Evolutionary conservation across 331 rosid genomes (phyloP).

Genomic region (Rhamnella rubrinervis): DNA sequence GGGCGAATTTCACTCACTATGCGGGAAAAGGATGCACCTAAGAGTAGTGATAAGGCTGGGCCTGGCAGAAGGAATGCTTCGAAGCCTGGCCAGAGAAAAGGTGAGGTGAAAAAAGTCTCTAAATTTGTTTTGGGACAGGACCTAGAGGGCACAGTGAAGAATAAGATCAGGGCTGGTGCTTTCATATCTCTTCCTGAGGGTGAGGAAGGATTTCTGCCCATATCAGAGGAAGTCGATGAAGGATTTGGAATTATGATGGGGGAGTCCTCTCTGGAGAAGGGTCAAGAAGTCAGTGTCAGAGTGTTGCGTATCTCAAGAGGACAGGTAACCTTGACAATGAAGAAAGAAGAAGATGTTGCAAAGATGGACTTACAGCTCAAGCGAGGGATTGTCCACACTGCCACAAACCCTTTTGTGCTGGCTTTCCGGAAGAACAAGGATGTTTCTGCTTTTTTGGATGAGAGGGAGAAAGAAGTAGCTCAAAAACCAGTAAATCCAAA

Average conservation of each 20-base stretch:
- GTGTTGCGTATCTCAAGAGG: slow-evolving; percentile 85
- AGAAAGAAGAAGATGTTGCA: slow-evolving; percentile 67
- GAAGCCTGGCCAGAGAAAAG: slow-evolving; percentile 51
- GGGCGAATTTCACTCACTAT: slow-evolving; percentile 88
- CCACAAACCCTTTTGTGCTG: slow-evolving; percentile 81
- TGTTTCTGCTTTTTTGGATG: slow-evolving; percentile 75
- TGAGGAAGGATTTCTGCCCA: slow-evolving; percentile 92
- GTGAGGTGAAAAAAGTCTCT: slow-evolving; percentile 46
- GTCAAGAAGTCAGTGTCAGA: slow-evolving; percentile 80
- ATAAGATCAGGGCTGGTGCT: slow-evolving; percentile 72
- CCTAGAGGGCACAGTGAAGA: slow-evolving; percentile 82
- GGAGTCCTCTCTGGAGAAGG: slow-evolving; percentile 59
- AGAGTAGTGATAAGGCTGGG: slow-evolving; percentile 48
- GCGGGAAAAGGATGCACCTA: slow-evolving; percentile 68
- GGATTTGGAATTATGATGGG: slow-evolving; percentile 86
- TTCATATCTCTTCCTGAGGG: slow-evolving; percentile 92
- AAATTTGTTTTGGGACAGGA: slow-evolving; percentile 78
- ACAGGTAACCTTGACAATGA: slow-evolving; percentile 88
- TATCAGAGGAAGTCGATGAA: slow-evolving; percentile 66
- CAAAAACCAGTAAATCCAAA: slow-evolving; percentile 29
- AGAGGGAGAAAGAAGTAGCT: slow-evolving; percentile 57
- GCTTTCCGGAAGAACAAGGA: slow-evolving; percentile 93
- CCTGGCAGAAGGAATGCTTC: slow-evolving; percentile 57
- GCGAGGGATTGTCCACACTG: slow-evolving; percentile 58
- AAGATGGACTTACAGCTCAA: slow-evolving; percentile 35